Evolutionary conservation across 768 basidiomycete species (phyloP), one percentile per base, ranked within the genome.

Genomic region (Tricholoma sp.): DNA sequence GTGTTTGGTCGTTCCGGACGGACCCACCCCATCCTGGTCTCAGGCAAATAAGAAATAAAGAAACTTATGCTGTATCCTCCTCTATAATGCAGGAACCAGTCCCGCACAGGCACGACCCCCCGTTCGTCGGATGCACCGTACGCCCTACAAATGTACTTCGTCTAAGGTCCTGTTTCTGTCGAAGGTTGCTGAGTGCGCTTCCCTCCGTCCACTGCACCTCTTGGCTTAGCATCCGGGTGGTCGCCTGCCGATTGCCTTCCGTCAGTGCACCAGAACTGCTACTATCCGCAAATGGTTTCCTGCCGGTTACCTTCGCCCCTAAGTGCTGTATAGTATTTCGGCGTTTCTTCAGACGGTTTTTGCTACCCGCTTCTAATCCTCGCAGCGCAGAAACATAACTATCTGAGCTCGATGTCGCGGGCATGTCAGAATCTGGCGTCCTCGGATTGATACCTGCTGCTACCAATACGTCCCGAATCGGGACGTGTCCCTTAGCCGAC

Each of bases 401-500:
- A 36, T 33, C 32, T 32, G 45, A 48, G 32, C 33, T 37, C 11
- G 54, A 36, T 49, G 47, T 49, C n/a, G 44, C 41, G 9, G 13
- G 50, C 2, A n/a, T 12, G 24, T 37, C 32, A 13, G 29, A 36
- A 12, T 17, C n/a, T 4, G 53, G 54, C n/a, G 53, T 20, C 13
- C 56, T 64, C 6, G 65, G 36, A 15, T 55, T 53, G 17, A 76
- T 57, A 10, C 74, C 73, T 13, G 90, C 87, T 3, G 82, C 81
- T 34, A 77, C 72, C 37, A 94, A 80, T 15, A 93, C 83, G 32
- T 81, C 81, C 50, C 75, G 67, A 52, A 96, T 86, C 1, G 89
- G 83, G 0, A 85, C 83, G 61, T 97, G 94, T 4, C 81, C 82
- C 44, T 84, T 80, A 1, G 89, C 76, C 12, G 74, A 84, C 47